Conservation (phyloP, 345 rosid species). For the Hibiscus syriacus region DNA sequence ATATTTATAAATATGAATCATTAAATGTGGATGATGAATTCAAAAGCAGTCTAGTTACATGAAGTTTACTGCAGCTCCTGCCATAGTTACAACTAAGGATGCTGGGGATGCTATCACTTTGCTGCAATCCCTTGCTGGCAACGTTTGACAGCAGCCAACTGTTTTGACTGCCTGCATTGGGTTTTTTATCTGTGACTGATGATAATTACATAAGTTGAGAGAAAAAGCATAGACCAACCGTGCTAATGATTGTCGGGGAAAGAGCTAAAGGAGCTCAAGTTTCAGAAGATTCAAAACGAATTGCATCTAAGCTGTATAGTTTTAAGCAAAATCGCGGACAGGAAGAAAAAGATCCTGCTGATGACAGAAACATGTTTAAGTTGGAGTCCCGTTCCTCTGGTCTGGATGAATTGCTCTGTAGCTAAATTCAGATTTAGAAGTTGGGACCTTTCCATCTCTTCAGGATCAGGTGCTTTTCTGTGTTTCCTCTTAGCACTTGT, state of each 20-base stretch:
- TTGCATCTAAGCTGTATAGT: constrained; percentile 78
- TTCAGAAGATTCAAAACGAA: constrained; percentile 75
- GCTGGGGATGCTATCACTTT: constrained; percentile 93
- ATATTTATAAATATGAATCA: constrained; percentile 1
- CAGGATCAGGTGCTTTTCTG: constrained; percentile 66
- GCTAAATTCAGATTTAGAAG: constrained; percentile 37
- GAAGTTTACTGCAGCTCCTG: constrained; percentile 55
- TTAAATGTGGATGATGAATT: constrained; percentile 12
- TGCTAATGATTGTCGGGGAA: constrained; percentile 52
- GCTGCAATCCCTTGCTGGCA: constrained; percentile 74
- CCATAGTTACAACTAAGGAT: constrained; percentile 73
- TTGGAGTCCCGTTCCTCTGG: constrained; percentile 25
- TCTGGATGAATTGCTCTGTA: constrained; percentile 35
- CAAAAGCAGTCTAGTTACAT: constrained; percentile 5
- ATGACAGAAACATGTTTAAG: constrained; percentile 16
- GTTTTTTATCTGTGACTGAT: constrained; percentile 67
- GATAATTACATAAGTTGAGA: constrained; percentile 64
- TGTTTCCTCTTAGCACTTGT: constrained; percentile 6
- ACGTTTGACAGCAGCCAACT: constrained; percentile 97
- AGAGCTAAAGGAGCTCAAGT: constrained; percentile 48
- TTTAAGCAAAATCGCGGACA: constrained; percentile 59
- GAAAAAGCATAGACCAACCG: constrained; percentile 69
- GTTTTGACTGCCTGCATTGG: constrained; percentile 89
- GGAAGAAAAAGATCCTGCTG: constrained; percentile 33
- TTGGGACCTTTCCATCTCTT: constrained; percentile 67